Base-by-base conservation (phyloP, 352 stramenopile species). In the Globisporangium iwayamae region DNA sequence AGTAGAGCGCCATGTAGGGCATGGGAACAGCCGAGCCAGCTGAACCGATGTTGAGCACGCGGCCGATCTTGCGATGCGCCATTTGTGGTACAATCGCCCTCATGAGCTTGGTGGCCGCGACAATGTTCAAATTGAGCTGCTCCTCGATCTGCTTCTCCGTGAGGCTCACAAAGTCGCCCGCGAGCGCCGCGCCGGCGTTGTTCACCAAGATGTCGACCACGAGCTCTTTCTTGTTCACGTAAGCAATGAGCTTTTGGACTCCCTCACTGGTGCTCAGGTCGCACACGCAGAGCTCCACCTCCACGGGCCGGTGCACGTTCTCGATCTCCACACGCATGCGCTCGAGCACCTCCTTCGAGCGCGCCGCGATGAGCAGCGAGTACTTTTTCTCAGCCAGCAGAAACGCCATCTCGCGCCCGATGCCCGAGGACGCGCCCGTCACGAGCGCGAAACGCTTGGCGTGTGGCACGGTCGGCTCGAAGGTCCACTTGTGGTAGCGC, bases 151-250 rank as follows among this genome's bases (percentile, higher is more conserved):
- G 55, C 34, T 71, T 67, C 14, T 64, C 48, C 10, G 70, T 71
- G 4, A 85, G 50, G 52, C 78, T 58, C 1, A 70, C 66, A 56
- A 94, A 91, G 48, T 71, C 62, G 28, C 79, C 74, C 13, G 65
- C 70, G 8, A 81, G 34, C 32, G 75, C 74, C 0, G 72, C 68
- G 4, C 83, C 80, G 2, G 81, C 88, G 58, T 93, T 94, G 71
- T 96, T 96, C 45, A 97, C 69, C 6, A 97, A 76, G 43, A 97
- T 87, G 52, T 96, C 88, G 53, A 96, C 69, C 20, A 89, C 62
- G 18, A 91, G 56, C 28, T 89, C 68, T 54, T 89, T 81, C 41
- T 83, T 65, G 30, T 72, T 62, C 9, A 93, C 63, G 45, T 84
- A 84, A n/a, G 73, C 61, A 7, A 89, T 52, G 14, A 94, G 70